Conservation (phyloP, 768 basidiomycete species). For the Phlebiopsis gigantea region DNA sequence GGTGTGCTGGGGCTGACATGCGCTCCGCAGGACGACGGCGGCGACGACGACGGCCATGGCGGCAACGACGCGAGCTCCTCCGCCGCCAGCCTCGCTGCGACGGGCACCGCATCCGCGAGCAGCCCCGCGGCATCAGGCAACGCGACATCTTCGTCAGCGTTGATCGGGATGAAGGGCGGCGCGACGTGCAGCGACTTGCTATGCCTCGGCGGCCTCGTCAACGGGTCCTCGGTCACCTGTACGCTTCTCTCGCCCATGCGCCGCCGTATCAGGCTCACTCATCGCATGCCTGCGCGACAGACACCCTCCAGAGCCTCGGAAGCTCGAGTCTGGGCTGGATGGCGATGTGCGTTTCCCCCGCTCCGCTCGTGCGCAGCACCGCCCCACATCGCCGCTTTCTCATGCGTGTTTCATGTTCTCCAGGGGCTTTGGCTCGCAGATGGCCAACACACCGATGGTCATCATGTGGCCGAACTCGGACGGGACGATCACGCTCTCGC, state of each 20-base stretch:
- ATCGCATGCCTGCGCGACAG: conserved; percentile 24
- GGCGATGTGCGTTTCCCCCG: conserved; percentile 41
- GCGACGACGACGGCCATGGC: conserved; percentile 1
- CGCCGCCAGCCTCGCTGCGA: background rate
- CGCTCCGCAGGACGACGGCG: conserved; percentile 3
- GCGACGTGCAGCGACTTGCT: conserved; percentile 15
- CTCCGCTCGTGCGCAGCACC: background rate
- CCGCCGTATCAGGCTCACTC: background rate
- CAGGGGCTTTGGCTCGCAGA: conserved; percentile 55
- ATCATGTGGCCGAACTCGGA: conserved; percentile 68
- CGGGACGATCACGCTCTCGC: conserved; percentile 59
- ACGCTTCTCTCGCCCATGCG: background rate
- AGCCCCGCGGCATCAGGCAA: background rate
- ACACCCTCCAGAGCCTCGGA: conserved; percentile 43
- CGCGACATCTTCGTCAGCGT: conserved; percentile 5
- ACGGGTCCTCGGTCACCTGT: conserved; percentile 19
- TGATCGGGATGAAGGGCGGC: conserved; percentile 15
- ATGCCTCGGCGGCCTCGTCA: conserved; percentile 19
- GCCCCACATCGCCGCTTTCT: background rate
- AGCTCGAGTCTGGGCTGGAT: conserved; percentile 46
- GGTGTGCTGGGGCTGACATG: background rate
- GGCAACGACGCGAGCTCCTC: background rate
- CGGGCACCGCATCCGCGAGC: background rate
- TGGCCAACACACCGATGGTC: conserved; percentile 61
- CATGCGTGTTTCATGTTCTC: background rate